Evolutionary conservation across 352 stramenopile genomes (phyloP).

Genomic region (Blastocystis sp.): DNA sequence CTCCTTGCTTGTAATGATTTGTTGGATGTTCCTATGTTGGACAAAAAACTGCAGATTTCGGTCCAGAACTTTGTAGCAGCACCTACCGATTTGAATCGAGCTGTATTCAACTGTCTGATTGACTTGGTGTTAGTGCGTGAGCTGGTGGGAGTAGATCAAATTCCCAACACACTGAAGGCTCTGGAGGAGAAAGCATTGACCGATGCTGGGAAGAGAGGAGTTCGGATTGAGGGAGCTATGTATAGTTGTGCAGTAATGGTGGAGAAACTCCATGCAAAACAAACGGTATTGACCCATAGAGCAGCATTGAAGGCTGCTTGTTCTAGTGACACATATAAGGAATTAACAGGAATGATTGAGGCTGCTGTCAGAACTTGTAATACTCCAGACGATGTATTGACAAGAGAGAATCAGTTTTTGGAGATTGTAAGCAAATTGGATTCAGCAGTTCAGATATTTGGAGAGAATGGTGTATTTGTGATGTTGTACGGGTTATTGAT

Average conservation of each 20-base stretch:
- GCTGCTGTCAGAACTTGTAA: not conserved
- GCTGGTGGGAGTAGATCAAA: not conserved
- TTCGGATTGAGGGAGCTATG: not conserved
- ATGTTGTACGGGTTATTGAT: not conserved
- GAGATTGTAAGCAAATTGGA: not conserved
- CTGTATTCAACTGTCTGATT: slow-evolving; percentile 3
- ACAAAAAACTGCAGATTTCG: not conserved
- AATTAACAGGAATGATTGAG: not conserved
- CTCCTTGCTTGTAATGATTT: not conserved
- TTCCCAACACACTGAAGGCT: not conserved
- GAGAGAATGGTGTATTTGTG: not conserved
- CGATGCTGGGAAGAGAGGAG: not conserved
- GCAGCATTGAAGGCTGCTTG: not conserved
- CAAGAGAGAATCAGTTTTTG: not conserved
- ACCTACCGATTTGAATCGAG: not conserved
- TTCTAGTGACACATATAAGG: not conserved
- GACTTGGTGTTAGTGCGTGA: slow-evolving; percentile 28
- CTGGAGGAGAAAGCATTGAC: not conserved
- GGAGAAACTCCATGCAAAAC: not conserved
- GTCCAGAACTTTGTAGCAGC: not conserved
- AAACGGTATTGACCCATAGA: not conserved
- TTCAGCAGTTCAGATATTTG: not conserved
- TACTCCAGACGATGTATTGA: not conserved
- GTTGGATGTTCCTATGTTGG: not conserved
- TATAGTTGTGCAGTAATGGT: not conserved